These are phyloP conservation scores for Aspergillus fumigatus DNA, from an alignment of 2,329 filamentous ascomycete genomes.

Conservation along the genomic window DNA sequence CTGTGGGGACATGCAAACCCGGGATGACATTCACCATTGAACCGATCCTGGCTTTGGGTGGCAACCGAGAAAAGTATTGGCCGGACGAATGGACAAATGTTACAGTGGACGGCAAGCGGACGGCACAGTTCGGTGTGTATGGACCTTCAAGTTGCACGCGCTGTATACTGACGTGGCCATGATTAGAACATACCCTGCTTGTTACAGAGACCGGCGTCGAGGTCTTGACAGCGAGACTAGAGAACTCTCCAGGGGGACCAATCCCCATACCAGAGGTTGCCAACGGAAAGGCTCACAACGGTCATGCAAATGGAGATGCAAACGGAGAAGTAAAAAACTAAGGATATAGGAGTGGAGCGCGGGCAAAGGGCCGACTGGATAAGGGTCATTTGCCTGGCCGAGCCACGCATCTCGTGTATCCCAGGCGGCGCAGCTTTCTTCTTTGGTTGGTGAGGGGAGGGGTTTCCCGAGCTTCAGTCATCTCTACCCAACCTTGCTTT, in stretches of 20 bases:
- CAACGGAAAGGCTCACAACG: background rate
- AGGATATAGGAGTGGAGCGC: too few species aligned
- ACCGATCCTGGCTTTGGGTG: conserved; percentile 86
- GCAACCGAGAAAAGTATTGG: conserved; percentile 83
- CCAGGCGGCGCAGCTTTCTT: too few species aligned
- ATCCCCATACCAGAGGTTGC: conserved; percentile 48
- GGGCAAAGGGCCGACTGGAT: too few species aligned
- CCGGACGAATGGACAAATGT: conserved; percentile 94
- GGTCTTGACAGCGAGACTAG: conserved; percentile 64
- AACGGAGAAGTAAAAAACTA: too few species aligned
- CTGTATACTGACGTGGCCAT: conserved; percentile 8
- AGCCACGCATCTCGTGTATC: too few species aligned
- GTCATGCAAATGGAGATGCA: background rate
- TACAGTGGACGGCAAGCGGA: conserved; percentile 77
- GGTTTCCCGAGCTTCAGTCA: too few species aligned
- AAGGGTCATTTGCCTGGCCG: too few species aligned
- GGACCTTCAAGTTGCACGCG: background rate
- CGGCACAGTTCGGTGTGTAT: conserved; percentile 69
- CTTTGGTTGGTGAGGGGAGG: too few species aligned
- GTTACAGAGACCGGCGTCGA: conserved; percentile 75
- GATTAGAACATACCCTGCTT: conserved; percentile 66
- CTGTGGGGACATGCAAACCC: conserved; percentile 79
- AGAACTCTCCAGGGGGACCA: conserved; percentile 66
- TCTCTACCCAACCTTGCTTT: too few species aligned
- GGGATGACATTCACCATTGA: conserved; percentile 97